Conservation (phyloP, 306 rosid genomes). For the Mimosa bimucronata region DNA sequence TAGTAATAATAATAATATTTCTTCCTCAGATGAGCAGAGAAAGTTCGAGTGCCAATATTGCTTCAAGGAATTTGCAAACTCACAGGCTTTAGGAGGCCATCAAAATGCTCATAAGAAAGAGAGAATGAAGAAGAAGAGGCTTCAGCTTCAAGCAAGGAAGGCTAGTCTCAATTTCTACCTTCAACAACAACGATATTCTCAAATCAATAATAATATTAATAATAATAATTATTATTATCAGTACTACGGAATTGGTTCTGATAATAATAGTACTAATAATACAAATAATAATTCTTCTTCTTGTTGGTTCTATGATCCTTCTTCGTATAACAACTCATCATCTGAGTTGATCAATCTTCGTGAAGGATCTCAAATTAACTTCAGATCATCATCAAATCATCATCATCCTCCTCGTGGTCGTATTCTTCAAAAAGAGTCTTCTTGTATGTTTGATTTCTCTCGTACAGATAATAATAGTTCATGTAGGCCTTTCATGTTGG, state of each 20-base stretch:
- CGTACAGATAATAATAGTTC: slow-evolving; percentile 22
- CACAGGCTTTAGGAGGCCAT: slow-evolving; percentile 96
- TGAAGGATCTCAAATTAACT: slow-evolving; percentile 73
- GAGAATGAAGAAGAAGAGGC: slow-evolving; percentile 89
- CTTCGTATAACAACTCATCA: slow-evolving; percentile 47
- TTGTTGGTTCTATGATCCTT: slow-evolving; percentile 69
- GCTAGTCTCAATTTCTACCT: slow-evolving; percentile 75
- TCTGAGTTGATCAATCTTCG: slow-evolving; percentile 36
- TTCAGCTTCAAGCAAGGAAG: slow-evolving; percentile 86
- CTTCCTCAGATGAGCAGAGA: slow-evolving; percentile 19
- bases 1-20: neutral
- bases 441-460: slow-evolving; percentile 62
- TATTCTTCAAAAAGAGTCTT: neutral
- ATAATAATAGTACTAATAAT: neutral
- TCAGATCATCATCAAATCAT: slow-evolving; percentile 46
- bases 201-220: slow-evolving; percentile 22
- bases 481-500: slow-evolving; percentile 40
- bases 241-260: slow-evolving; percentile 42
- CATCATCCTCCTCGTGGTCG: neutral
- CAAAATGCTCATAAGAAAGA: slow-evolving; percentile 99
- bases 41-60: slow-evolving; percentile 92
- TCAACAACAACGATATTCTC: slow-evolving; percentile 54
- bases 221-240: neutral
- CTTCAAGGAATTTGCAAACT: slow-evolving; percentile 82
- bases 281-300: neutral